Conservation (phyloP, 257 asterid genomes). For the Scutellaria baicalensis region DNA sequence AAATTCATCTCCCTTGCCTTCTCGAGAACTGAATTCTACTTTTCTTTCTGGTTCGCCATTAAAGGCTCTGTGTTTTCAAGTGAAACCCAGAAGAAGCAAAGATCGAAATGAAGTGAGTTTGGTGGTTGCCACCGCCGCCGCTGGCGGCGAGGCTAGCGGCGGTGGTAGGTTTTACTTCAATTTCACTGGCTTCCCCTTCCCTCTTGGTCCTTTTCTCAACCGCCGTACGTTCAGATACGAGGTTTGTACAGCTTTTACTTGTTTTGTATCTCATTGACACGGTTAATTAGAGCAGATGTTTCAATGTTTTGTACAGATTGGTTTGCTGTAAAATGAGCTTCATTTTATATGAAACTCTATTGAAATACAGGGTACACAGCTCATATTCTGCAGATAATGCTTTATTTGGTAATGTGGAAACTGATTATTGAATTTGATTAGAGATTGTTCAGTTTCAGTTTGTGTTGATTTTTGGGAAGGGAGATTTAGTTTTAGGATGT, state of each 20-base stretch:
- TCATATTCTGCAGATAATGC: neutral
- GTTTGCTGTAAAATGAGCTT: neutral
- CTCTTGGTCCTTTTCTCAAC: constrained; percentile 95
- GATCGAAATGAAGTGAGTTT: constrained; percentile 21
- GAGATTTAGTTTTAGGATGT: too few relatives aligned
- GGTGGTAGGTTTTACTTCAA: constrained; percentile 79
- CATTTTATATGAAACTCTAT: too few relatives aligned
- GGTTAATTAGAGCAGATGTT: neutral
- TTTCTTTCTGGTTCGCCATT: constrained; percentile 36
- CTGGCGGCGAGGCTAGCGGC: constrained; percentile 20
- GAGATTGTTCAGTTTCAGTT: neutral
- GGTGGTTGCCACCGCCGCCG: constrained; percentile 46
- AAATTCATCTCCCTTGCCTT: constrained; percentile 31
- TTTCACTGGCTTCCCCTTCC: constrained; percentile 91
- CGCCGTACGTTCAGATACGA: constrained; percentile 75
- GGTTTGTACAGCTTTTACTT: constrained; percentile 28
- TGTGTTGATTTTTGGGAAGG: neutral
- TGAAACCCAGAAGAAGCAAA: constrained; percentile 41
- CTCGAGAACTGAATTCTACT: constrained; percentile 30
- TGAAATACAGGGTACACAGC: neutral
- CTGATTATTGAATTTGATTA: neutral
- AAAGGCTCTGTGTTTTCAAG: constrained; percentile 32
- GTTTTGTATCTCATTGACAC: neutral
- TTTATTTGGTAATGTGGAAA: neutral
- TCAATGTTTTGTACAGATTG: neutral